Percentiles rank a stretch among this genome's conserved stretches.
phyloP scores from a whole-genome alignment of 2,329 filamentous ascomycete species.

The Hymenoscyphus albidus region DNA sequence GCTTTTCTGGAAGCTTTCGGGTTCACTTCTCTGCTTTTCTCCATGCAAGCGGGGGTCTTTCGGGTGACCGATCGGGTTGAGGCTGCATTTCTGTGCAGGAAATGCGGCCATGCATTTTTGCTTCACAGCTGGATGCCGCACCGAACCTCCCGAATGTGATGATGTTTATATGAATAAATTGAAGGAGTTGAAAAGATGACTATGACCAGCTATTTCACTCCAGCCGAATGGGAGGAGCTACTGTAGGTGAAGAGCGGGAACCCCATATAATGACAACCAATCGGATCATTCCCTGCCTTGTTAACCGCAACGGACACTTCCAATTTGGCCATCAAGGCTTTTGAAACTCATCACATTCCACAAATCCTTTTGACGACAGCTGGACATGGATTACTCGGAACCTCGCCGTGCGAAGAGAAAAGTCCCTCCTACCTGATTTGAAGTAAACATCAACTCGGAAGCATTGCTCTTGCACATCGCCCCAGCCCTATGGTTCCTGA shows the following conservation, averaged over 20 bases:
- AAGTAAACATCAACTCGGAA: background rate
- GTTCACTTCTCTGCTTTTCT: background rate
- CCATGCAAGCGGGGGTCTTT: background rate
- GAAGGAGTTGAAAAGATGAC: background rate
- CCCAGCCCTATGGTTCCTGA: background rate
- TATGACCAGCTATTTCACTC: too few relatives aligned
- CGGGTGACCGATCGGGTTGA: background rate
- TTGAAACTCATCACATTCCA: background rate
- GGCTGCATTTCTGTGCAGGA: background rate
- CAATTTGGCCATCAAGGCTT: background rate
- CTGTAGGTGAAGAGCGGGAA: background rate
- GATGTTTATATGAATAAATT: background rate
- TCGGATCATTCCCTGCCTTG: background rate
- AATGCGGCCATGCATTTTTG: slow-evolving; percentile 1
- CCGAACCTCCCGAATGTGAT: background rate
- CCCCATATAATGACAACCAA: background rate
- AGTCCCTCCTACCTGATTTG: background rate
- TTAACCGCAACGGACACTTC: background rate
- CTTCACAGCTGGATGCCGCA: background rate
- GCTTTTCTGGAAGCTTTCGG: background rate
- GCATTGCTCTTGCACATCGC: background rate
- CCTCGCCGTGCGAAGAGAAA: background rate
- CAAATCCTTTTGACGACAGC: background rate
- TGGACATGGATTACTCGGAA: background rate
- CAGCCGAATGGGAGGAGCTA: background rate